Evolutionary conservation across 2,329 filamentous ascomycete species (phyloP).

Genomic region (Aspergillus pseudonomiae): DNA sequence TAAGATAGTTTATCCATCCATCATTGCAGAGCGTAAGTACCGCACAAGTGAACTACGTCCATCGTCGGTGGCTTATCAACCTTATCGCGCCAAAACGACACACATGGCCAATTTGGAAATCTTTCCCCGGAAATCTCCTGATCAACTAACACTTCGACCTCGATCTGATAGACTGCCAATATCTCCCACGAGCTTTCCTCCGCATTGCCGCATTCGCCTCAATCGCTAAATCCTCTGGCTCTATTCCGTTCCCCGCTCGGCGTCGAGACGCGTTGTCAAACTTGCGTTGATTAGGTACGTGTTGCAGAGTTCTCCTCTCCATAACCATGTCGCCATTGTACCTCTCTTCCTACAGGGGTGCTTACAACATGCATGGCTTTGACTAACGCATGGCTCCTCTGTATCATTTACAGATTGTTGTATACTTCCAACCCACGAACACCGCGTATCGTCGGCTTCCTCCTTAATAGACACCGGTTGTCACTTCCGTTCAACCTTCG

Average conservation of each 20-base stretch:
- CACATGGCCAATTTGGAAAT: conserved; percentile 8
- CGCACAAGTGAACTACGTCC: neutral
- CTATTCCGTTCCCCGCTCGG: neutral
- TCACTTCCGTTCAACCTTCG: neutral
- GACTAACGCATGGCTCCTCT: neutral
- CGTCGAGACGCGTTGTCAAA: neutral
- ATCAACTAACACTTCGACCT: conserved; percentile 1
- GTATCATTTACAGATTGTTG: neutral
- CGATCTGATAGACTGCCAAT: neutral
- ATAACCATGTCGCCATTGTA: neutral
- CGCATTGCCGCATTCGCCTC: neutral
- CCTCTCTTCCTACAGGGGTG: neutral
- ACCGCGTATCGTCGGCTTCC: neutral
- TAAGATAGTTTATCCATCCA: neutral
- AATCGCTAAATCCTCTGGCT: neutral
- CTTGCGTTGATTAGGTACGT: neutral
- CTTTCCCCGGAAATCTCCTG: conserved; percentile 11
- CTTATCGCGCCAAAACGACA: conserved; percentile 10
- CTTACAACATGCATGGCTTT: neutral
- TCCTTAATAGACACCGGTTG: neutral
- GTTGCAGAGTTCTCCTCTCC: neutral
- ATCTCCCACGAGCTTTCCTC: neutral
- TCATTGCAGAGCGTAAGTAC: neutral
- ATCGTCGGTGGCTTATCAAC: conserved; percentile 10
- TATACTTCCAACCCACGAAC: neutral